These are phyloP conservation scores for Nitzschia inconspicua DNA, from an alignment of 108 stramenopile species.

Conservation along the genomic window DNA sequence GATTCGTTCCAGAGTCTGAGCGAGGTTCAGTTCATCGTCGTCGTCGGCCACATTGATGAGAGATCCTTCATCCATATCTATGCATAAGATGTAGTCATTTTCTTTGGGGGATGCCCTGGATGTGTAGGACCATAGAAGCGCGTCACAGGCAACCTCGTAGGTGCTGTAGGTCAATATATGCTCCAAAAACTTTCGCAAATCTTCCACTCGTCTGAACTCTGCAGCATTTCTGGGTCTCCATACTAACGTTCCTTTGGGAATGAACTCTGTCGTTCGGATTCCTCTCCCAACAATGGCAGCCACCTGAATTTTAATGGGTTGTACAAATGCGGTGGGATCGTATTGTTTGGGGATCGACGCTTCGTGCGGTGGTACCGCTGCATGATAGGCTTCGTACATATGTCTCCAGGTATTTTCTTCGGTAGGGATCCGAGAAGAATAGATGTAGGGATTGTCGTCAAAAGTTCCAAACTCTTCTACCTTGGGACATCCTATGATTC, in stretches of 20 bases:
- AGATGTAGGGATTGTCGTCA: too few species aligned
- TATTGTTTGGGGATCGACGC: too few species aligned
- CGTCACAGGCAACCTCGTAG: constrained; percentile 13
- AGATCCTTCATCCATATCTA: too few species aligned
- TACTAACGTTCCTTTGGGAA: constrained; percentile 4
- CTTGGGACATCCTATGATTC: too few species aligned
- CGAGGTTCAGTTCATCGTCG: neutral
- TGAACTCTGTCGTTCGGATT: neutral
- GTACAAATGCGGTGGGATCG: too few species aligned
- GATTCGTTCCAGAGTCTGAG: neutral
- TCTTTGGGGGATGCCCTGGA: neutral
- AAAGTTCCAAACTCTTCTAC: too few species aligned
- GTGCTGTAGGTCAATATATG: neutral
- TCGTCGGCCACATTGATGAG: too few species aligned
- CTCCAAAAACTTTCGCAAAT: constrained; percentile 2
- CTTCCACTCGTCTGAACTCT: neutral
- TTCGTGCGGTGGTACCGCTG: too few species aligned
- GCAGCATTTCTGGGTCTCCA: constrained; percentile 17
- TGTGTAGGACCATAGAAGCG: constrained; percentile 14
- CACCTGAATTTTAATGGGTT: too few species aligned
- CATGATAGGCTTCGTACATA: too few species aligned
- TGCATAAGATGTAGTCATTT: neutral
- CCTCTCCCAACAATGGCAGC: constrained; percentile 15
- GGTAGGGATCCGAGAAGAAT: too few species aligned
- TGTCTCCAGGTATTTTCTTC: too few species aligned